phyloP scores from a whole-genome alignment of 2,329 filamentous ascomycete genomes.

The Fusarium siculi region DNA sequence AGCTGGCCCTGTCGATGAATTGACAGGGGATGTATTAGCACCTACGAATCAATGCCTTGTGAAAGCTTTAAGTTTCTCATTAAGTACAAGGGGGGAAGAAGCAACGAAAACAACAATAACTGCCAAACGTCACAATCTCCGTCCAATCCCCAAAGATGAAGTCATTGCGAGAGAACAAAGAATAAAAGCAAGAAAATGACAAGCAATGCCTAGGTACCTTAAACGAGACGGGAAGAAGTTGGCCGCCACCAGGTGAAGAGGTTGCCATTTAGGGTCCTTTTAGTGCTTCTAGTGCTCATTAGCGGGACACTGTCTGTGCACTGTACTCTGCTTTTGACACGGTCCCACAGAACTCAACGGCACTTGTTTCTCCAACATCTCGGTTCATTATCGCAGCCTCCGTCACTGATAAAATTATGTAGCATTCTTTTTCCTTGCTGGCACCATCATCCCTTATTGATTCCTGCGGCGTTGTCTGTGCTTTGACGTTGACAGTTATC shows the following conservation, averaged over 20 bases:
- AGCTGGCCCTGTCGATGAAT: constrained; percentile 17
- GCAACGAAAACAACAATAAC: neutral
- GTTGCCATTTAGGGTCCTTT: constrained; percentile 10
- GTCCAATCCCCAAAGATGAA: constrained; percentile 10
- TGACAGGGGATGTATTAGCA: constrained; percentile 22
- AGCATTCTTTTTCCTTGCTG: constrained; percentile 33
- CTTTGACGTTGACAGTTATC: neutral
- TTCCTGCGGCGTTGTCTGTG: neutral
- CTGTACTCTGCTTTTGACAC: constrained; percentile 29
- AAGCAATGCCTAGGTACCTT: neutral
- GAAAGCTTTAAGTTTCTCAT: constrained; percentile 1
- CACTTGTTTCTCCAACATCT: constrained; percentile 43
- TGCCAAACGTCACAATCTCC: neutral
- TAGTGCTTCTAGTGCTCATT: constrained; percentile 17
- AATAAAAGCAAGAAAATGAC: neutral
- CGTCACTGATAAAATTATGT: constrained; percentile 31
- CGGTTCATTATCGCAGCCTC: constrained; percentile 33
- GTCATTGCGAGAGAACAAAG: constrained; percentile 6
- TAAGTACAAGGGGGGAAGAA: constrained; percentile 1
- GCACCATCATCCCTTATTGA: constrained; percentile 15
- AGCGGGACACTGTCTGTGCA: constrained; percentile 33
- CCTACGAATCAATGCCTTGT: constrained; percentile 17
- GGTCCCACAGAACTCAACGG: constrained; percentile 33
- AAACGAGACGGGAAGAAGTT: constrained; percentile 12
- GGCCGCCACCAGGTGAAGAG: constrained; percentile 13